Evolutionary conservation across 2,329 filamentous ascomycete species (phyloP).

Genomic region (Stachybotrys elegans): DNA sequence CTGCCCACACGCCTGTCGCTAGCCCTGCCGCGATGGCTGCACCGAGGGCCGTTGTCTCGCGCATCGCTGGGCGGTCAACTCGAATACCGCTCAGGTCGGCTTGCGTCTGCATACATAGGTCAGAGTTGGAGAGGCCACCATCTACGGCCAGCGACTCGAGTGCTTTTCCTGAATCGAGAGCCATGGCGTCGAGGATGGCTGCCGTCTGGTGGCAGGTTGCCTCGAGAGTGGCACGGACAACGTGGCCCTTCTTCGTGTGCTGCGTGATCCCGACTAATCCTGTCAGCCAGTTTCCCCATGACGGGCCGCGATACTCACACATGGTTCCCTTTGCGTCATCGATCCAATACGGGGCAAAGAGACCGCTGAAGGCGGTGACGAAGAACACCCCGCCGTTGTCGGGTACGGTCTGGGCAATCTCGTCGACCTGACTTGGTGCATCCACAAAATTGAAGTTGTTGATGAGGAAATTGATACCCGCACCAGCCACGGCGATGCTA

Average conservation of each 20-base stretch:
- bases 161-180: conserved; percentile 72
- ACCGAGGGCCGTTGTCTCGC: conserved; percentile 83
- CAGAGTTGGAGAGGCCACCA: conserved; percentile 83
- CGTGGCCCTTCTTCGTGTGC: conserved; percentile 79
- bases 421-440: conserved; percentile 42
- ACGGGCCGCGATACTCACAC: conserved; percentile 51
- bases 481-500: conserved; percentile 76
- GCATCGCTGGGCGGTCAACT: conserved; percentile 80
- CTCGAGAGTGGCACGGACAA: conserved; percentile 84
- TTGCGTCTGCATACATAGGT: conserved; percentile 88
- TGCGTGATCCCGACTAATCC: conserved; percentile 76
- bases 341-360: conserved; percentile 94
- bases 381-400: conserved; percentile 83
- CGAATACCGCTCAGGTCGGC: conserved; percentile 79
- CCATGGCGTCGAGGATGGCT: conserved; percentile 89
- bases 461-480: conserved; percentile 70
- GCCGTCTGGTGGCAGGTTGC: conserved; percentile 91
- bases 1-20: conserved; percentile 72
- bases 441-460: conserved; percentile 59
- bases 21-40: conserved; percentile 88
- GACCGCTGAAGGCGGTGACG: conserved; percentile 84
- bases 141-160: conserved; percentile 76
- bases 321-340: conserved; percentile 87
- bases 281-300: no score
- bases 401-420: conserved; percentile 45